phyloP scores from a whole-genome alignment of 1,284 basidiomycete genomes.

The Cutaneotrichosporon dermatis region DNA sequence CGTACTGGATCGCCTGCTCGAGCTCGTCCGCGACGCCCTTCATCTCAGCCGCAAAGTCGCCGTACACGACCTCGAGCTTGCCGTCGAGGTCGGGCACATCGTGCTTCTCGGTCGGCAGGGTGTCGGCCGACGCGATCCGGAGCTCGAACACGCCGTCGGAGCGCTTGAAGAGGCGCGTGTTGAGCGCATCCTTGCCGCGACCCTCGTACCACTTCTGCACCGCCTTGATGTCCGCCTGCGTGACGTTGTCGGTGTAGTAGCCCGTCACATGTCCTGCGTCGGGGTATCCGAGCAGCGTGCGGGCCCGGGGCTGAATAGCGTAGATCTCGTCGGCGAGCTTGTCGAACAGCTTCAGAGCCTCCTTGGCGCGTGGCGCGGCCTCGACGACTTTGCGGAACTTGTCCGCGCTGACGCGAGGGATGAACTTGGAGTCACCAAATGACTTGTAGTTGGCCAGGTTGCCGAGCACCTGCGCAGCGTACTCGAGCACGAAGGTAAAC shows the following conservation, averaged over 20 bases:
- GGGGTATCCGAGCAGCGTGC: constrained; percentile 20
- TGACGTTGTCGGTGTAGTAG: constrained; percentile 16
- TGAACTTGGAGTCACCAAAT: constrained; percentile 22
- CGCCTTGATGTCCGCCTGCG: constrained; percentile 19
- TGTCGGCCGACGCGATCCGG: constrained; percentile 11
- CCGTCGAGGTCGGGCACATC: constrained; percentile 6
- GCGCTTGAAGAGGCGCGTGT: constrained; percentile 21
- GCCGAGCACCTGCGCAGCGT: constrained; percentile 15
- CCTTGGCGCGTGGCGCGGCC: constrained; percentile 3
- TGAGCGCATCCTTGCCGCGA: constrained; percentile 13
- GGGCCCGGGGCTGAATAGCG: constrained; percentile 5
- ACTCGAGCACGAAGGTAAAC: constrained; percentile 13
- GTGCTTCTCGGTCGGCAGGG: constrained; percentile 1
- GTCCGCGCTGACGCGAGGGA: constrained; percentile 11
- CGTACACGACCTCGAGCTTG: constrained; percentile 14
- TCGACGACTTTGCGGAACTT: constrained; percentile 13
- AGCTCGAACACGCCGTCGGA: constrained; percentile 17
- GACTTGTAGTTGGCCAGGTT: constrained; percentile 23
- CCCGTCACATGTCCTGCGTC: constrained; percentile 19
- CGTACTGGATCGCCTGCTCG: constrained; percentile 62
- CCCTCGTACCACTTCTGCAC: constrained; percentile 15
- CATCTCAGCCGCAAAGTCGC: constrained; percentile 15
- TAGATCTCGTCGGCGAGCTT: constrained; percentile 17
- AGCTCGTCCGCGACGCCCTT: constrained; percentile 10
- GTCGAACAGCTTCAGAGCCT: constrained; percentile 12